A percentile compares a stretch with the other conserved stretches of the same genome.
Evolutionary conservation across 768 basidiomycete species (phyloP).

Genomic region (Phylloporus scabripes): DNA sequence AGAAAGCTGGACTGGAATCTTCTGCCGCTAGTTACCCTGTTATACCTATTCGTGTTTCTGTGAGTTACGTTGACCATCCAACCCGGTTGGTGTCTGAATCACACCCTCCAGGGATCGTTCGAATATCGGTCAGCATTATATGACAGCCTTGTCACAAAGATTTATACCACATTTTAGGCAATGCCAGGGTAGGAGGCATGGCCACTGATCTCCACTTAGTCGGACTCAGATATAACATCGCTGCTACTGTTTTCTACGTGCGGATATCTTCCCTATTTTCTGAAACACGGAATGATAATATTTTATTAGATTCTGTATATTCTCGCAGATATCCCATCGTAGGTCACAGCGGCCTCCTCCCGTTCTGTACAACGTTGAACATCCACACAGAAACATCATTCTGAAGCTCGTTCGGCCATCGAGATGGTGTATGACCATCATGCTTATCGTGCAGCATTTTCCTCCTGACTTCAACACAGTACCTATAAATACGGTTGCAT

Average conservation of each 20-base stretch:
- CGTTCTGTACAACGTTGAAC: not conserved
- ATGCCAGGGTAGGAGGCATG: conserved; percentile 1
- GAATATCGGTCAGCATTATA: not conserved
- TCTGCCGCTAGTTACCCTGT: not conserved
- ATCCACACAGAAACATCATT: not conserved
- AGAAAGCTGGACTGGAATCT: conserved; percentile 3
- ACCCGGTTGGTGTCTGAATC: not conserved
- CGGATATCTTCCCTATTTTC: not conserved
- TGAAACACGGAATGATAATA: not conserved
- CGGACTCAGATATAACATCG: conserved; percentile 3
- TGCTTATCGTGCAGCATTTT: no score
- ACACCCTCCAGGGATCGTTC: not conserved
- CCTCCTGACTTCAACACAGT: not conserved
- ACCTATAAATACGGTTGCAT: not conserved
- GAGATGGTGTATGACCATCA: not conserved
- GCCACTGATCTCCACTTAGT: not conserved
- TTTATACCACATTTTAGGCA: not conserved
- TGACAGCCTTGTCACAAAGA: not conserved
- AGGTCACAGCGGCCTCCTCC: not conserved
- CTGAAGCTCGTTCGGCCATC: conserved; percentile 1
- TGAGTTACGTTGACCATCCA: not conserved
- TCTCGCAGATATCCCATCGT: conserved; percentile 2
- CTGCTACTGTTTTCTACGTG: conserved; percentile 1
- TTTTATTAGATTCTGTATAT: not conserved
- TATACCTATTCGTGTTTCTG: conserved; percentile 1